phyloP scores from a whole-genome alignment of 2,329 filamentous ascomycete genomes.

The Knoxdaviesia capensis region DNA sequence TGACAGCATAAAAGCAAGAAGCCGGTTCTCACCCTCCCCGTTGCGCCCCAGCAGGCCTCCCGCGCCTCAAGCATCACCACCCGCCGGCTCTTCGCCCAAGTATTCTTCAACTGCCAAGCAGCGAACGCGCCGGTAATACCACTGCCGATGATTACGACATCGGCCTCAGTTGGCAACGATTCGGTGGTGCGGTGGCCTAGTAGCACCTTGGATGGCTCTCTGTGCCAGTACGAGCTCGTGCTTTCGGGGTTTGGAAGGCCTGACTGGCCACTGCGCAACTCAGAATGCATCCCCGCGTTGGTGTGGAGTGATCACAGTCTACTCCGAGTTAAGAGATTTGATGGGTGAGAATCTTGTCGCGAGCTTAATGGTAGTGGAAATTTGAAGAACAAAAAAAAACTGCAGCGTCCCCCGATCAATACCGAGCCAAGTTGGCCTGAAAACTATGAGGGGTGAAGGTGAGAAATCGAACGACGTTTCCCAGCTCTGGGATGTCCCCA shows the following conservation, averaged over 20 bases:
- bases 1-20: too few relatives aligned
- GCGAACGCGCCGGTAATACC: slow-evolving; percentile 61
- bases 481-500: too few relatives aligned
- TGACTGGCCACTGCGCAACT: slow-evolving; percentile 13
- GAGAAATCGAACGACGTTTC: too few relatives aligned
- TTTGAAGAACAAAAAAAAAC: too few relatives aligned
- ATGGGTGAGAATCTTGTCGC: too few relatives aligned
- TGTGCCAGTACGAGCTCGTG: slow-evolving; percentile 55
- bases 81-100: slow-evolving; percentile 19
- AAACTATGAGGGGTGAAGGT: too few relatives aligned
- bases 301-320: too few relatives aligned
- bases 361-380: too few relatives aligned
- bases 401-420: too few relatives aligned
- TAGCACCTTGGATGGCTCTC: slow-evolving; percentile 41
- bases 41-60: slow-evolving; percentile 69
- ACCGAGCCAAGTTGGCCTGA: too few relatives aligned
- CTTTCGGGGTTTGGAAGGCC: slow-evolving; percentile 40
- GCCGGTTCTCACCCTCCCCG: slow-evolving; percentile 39
- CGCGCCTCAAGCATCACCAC: slow-evolving; percentile 59
- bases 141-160: slow-evolving; percentile 54
- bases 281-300: neutral
- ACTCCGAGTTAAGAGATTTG: too few relatives aligned
- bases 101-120: slow-evolving; percentile 37
- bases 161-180: slow-evolving; percentile 38
- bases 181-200: slow-evolving; percentile 47